A percentile compares a stretch with the other conserved stretches of the same genome.
These are phyloP conservation scores for Pyrenochaeta sp. DNA, from an alignment of 2,329 filamentous ascomycete genomes.

Conservation along the genomic window DNA sequence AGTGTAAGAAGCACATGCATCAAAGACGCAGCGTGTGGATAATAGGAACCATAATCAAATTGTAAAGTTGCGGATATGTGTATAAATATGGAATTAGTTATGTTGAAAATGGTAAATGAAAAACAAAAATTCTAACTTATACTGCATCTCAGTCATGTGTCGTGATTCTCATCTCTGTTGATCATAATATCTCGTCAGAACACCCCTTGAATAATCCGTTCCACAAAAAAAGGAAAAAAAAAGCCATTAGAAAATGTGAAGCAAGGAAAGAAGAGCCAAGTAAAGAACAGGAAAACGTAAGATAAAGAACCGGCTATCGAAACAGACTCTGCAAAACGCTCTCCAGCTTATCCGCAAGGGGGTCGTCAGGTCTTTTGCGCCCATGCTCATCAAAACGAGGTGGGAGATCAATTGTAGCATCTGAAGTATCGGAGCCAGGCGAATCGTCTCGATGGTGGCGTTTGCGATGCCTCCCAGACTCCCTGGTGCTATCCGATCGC, in stretches of 20 bases:
- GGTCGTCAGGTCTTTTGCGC: constrained; percentile 39
- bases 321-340: constrained; percentile 43
- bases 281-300: constrained; percentile 4
- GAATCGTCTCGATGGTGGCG: constrained; percentile 33
- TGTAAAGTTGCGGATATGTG: too few relatives aligned
- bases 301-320: constrained; percentile 22
- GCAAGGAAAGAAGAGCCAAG: not conserved
- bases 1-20: too few relatives aligned
- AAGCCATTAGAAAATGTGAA: not conserved
- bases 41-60: too few relatives aligned
- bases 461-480: constrained; percentile 25
- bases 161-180: not conserved
- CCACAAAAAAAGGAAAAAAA: not conserved
- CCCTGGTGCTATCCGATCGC: constrained; percentile 21
- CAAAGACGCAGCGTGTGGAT: too few relatives aligned
- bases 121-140: not conserved
- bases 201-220: not conserved
- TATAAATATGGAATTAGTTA: not conserved
- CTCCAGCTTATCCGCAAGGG: constrained; percentile 45
- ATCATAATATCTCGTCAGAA: not conserved
- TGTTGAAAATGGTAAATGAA: not conserved
- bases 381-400: constrained; percentile 48
- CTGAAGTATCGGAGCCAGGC: constrained; percentile 37
- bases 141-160: not conserved
- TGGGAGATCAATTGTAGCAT: constrained; percentile 48